A percentile compares a stretch with the other conserved stretches of the same genome.
Conservation (phyloP, 2,329 filamentous ascomycete species). For the Lasiodiplodia theobromae region DNA sequence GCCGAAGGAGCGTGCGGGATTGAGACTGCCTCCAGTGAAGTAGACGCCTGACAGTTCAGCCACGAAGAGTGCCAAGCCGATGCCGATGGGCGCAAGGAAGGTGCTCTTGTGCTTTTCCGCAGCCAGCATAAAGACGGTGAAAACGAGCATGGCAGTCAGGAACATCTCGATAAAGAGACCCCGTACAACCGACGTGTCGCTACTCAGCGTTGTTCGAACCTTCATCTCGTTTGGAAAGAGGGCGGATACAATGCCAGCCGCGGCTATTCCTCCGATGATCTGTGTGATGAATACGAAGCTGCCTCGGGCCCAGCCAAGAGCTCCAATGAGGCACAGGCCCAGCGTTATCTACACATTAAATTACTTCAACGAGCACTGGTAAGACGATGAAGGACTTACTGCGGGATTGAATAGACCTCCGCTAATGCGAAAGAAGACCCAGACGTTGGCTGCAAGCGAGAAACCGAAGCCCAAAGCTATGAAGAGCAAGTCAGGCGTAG, state of each 20-base stretch:
- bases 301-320: constrained; percentile 38
- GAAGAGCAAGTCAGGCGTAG: constrained; percentile 50
- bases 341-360: constrained; percentile 41
- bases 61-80: constrained; percentile 37
- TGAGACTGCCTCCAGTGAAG: constrained; percentile 55
- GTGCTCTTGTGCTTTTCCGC: constrained; percentile 42
- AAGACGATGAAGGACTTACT: constrained; percentile 40
- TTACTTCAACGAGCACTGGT: constrained; percentile 33
- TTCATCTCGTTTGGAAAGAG: constrained; percentile 40
- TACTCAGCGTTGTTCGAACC: constrained; percentile 44
- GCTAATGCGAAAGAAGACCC: constrained; percentile 50
- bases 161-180: constrained; percentile 52
- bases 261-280: constrained; percentile 34
- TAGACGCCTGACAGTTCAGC: constrained; percentile 40
- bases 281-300: constrained; percentile 44
- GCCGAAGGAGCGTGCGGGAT: constrained; percentile 56
- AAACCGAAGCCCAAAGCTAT: constrained; percentile 48
- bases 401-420: constrained; percentile 51
- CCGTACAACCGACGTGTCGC: constrained; percentile 39
- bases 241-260: constrained; percentile 41
- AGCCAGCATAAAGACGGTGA: constrained; percentile 44
- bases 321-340: constrained; percentile 45
- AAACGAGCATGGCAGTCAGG: constrained; percentile 48
- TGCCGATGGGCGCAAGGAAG: constrained; percentile 37
- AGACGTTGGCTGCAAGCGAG: constrained; percentile 50